These are phyloP conservation scores for Tulasnella calospora DNA, from an alignment of 768 basidiomycete genomes.

Conservation along the genomic window DNA sequence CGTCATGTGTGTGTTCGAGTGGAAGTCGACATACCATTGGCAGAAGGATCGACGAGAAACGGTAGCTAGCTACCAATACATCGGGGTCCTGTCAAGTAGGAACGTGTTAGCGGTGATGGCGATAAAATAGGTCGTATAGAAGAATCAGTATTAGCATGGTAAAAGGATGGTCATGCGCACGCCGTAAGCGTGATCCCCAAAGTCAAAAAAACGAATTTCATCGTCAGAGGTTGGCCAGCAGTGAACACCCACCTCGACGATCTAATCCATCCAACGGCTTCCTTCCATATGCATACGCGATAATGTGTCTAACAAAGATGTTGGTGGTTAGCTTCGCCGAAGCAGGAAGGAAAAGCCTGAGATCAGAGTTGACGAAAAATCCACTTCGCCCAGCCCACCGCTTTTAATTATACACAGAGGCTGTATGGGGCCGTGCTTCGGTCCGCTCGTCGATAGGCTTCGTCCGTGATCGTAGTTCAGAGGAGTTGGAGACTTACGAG, in stretches of 20 bases:
- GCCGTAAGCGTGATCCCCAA: neutral
- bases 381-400: slow-evolving; percentile 4
- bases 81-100: neutral
- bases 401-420: neutral
- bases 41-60: neutral
- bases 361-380: neutral
- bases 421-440: neutral
- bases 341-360: neutral
- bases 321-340: neutral
- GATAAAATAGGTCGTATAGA: neutral
- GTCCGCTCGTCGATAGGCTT: slow-evolving; percentile 4
- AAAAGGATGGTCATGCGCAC: neutral
- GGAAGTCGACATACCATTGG: neutral
- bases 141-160: neutral
- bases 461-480: neutral
- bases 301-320: too few species aligned
- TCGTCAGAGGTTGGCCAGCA: neutral
- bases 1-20: neutral
- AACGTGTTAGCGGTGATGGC: neutral
- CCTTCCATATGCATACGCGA: neutral
- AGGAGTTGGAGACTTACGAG: neutral
- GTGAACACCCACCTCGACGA: neutral
- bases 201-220: neutral
- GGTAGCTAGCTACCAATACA: too few species aligned
- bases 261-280: neutral